A percentile compares a stretch with the other conserved stretches of the same genome.
These are phyloP conservation scores for Leccinum broughii DNA, from an alignment of 768 basidiomycete genomes.

Conservation along the genomic window DNA sequence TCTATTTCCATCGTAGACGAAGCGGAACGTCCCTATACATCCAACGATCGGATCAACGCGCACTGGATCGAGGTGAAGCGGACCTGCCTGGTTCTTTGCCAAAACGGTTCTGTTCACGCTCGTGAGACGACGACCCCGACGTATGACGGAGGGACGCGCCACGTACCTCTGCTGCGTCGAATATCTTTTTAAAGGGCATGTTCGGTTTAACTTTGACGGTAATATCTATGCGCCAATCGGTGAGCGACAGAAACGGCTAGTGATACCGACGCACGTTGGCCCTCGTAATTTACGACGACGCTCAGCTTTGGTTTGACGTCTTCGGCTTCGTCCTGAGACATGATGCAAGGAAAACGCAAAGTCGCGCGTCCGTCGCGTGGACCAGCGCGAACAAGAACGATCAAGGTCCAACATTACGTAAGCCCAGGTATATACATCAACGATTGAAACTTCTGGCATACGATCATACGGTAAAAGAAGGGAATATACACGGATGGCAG, in stretches of 20 bases:
- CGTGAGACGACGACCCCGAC: neutral
- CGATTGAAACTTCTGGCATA: constrained; percentile 3
- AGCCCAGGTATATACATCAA: constrained; percentile 23
- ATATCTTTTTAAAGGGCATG: constrained; percentile 66
- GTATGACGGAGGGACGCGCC: neutral
- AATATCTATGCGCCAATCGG: constrained; percentile 43
- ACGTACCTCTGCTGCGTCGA: constrained; percentile 65
- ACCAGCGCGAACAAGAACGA: constrained; percentile 17
- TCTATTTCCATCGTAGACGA: constrained; percentile 55
- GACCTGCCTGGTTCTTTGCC: constrained; percentile 52
- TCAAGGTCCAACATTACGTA: constrained; percentile 20
- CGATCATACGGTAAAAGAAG: neutral
- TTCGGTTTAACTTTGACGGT: constrained; percentile 67
- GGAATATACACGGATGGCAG: neutral
- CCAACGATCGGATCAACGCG: neutral
- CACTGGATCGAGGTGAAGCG: neutral
- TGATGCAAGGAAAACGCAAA: constrained; percentile 7
- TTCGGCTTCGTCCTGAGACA: constrained; percentile 39
- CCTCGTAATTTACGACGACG: constrained; percentile 56
- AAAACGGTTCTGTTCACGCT: constrained; percentile 51
- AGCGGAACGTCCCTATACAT: constrained; percentile 59
- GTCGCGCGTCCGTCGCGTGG: constrained; percentile 12
- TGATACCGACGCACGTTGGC: constrained; percentile 42
- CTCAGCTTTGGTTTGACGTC: constrained; percentile 72
- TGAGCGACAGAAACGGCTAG: neutral